Evolutionary conservation across 176 grass and related monocot species (phyloP).

Genomic region (Alloteropsis semialata): DNA sequence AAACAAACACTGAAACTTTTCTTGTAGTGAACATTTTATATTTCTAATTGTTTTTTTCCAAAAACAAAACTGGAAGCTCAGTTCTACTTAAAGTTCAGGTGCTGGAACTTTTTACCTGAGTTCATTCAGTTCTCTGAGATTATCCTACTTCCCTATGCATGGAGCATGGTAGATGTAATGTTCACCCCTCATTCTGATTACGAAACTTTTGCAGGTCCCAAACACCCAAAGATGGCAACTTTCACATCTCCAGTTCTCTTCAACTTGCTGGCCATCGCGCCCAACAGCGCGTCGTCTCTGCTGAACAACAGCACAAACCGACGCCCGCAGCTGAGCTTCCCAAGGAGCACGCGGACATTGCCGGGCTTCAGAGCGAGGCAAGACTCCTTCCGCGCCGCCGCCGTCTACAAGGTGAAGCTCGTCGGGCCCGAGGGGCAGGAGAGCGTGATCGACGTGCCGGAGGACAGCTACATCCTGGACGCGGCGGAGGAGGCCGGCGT

Average conservation of each 20-base stretch:
- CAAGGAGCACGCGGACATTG: neutral
- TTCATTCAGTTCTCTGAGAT: neutral
- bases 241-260: slow-evolving; percentile 15
- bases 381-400: slow-evolving; percentile 13
- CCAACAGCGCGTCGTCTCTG: neutral
- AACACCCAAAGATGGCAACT: slow-evolving; percentile 29
- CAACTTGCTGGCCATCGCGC: slow-evolving; percentile 4
- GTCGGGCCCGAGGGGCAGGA: slow-evolving; percentile 47
- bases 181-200: neutral
- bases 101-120: neutral
- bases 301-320: neutral
- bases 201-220: slow-evolving; percentile 3
- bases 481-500: slow-evolving; percentile 46
- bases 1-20: neutral
- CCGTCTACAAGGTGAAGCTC: slow-evolving; percentile 66
- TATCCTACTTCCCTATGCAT: neutral
- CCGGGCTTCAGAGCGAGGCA: neutral
- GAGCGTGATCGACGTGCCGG: slow-evolving; percentile 46
- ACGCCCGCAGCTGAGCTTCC: neutral
- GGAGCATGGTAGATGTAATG: neutral
- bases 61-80: neutral
- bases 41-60: neutral
- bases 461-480: slow-evolving; percentile 69
- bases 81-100: neutral
- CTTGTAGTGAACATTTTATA: neutral